A percentile compares a stretch with the other conserved stretches of the same genome.
These are phyloP conservation scores for Magnolia sinica DNA, from an alignment of 164 flowering plant species.

Conservation along the genomic window DNA sequence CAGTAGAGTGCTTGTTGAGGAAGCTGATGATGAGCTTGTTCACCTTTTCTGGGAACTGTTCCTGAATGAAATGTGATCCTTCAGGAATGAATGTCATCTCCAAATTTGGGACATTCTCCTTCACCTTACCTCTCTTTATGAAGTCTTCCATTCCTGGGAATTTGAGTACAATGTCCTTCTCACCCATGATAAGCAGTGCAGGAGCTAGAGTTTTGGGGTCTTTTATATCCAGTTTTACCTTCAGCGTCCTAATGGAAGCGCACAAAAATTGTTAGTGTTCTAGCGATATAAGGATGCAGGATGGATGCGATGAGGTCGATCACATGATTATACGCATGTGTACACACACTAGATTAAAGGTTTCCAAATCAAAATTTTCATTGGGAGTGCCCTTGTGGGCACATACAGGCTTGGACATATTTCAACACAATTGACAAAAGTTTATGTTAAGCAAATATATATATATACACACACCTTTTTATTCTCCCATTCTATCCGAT, in stretches of 20 bases:
- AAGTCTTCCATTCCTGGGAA: slow-evolving; percentile 47
- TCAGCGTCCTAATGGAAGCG: slow-evolving; percentile 22
- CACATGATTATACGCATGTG: too few relatives aligned
- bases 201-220: slow-evolving; percentile 35
- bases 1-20: slow-evolving; percentile 10
- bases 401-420: too few relatives aligned
- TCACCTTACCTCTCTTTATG: slow-evolving; percentile 30
- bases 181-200: slow-evolving; percentile 41
- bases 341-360: too few relatives aligned
- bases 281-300: too few relatives aligned
- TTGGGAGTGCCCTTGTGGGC: too few relatives aligned
- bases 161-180: slow-evolving; percentile 39
- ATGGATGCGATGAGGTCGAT: too few relatives aligned
- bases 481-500: too few relatives aligned
- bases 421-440: too few relatives aligned
- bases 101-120: slow-evolving; percentile 38
- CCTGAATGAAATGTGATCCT: slow-evolving; percentile 53
- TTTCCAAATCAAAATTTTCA: too few relatives aligned
- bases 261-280: not conserved
- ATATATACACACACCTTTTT: too few relatives aligned
- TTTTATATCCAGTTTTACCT: slow-evolving; percentile 3
- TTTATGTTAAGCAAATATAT: too few relatives aligned
- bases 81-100: slow-evolving; percentile 34
- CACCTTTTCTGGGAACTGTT: slow-evolving; percentile 44
- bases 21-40: slow-evolving; percentile 34